phyloP scores from a whole-genome alignment of 139 green algal species.

The Chlamydomonas schloesseri region DNA sequence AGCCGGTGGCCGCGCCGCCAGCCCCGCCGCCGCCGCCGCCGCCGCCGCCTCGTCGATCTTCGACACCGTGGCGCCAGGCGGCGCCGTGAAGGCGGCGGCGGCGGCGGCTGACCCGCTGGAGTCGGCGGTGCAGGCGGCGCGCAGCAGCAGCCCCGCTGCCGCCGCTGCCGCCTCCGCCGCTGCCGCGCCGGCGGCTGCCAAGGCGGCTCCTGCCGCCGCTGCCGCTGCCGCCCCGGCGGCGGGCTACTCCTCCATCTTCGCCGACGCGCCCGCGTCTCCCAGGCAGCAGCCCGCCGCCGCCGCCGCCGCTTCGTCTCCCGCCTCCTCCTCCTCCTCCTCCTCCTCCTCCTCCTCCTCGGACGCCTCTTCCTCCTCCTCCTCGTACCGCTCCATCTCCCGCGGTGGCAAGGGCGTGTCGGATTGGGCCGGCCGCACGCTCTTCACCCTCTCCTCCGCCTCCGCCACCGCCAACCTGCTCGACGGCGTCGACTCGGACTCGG shows the following conservation, averaged over 20 bases:
- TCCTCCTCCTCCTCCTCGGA: background rate
- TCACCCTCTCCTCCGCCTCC: background rate
- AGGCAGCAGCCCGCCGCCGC: background rate
- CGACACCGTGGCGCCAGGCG: too few species aligned
- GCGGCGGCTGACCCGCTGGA: background rate
- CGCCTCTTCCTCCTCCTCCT: background rate
- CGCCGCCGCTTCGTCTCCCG: background rate
- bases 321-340: background rate
- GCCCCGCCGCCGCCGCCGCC: too few species aligned
- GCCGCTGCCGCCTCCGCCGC: background rate
- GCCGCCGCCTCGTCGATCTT: too few species aligned
- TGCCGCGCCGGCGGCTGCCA: background rate
- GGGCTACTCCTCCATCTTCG: background rate
- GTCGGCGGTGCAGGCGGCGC: conserved; percentile 2
- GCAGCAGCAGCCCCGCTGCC: background rate
- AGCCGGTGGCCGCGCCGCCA: too few species aligned
- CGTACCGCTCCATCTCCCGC: conserved; percentile 12
- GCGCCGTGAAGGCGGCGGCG: background rate
- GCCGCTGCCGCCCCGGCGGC: background rate
- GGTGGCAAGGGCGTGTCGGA: background rate
- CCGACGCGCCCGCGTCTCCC: background rate
- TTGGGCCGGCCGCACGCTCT: conserved; percentile 23
- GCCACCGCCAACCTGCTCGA: background rate
- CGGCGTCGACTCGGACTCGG: background rate
- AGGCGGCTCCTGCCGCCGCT: background rate